Percentiles rank a stretch among this genome's conserved stretches.
Evolutionary conservation across 768 basidiomycete species (phyloP).

Genomic region (Sarcodon aspratus): DNA sequence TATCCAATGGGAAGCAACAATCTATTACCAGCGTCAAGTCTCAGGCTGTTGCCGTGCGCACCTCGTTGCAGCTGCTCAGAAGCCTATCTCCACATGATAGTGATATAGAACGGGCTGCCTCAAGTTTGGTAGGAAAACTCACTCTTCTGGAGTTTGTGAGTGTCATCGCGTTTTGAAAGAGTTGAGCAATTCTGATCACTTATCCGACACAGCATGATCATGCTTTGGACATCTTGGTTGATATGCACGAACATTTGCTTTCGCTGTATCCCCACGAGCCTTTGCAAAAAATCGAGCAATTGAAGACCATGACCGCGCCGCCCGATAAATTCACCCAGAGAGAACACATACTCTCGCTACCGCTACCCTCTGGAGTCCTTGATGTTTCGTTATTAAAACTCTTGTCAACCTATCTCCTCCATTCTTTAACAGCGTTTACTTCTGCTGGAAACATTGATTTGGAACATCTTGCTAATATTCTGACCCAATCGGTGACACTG

Average conservation of each 20-base stretch:
- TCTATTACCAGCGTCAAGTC: slow-evolving; percentile 5
- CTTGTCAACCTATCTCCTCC: slow-evolving; percentile 46
- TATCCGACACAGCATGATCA: slow-evolving; percentile 34
- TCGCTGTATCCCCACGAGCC: slow-evolving; percentile 10
- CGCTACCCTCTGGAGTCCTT: slow-evolving; percentile 21
- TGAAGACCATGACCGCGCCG: neutral
- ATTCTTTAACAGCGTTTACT: slow-evolving; percentile 29
- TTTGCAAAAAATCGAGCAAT: neutral
- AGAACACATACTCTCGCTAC: slow-evolving; percentile 29
- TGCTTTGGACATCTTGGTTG: slow-evolving; percentile 32
- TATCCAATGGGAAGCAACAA: slow-evolving; percentile 12
- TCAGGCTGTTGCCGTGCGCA: neutral
- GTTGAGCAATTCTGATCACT: neutral
- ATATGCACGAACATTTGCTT: slow-evolving; percentile 34
- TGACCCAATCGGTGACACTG: slow-evolving; percentile 16
- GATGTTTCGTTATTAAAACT: slow-evolving; percentile 33
- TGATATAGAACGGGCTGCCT: slow-evolving; percentile 67
- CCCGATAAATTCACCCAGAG: slow-evolving; percentile 5
- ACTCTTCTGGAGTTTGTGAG: slow-evolving; percentile 62
- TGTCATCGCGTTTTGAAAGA: slow-evolving; percentile 3
- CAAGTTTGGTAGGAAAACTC: slow-evolving; percentile 55
- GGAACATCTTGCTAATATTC: slow-evolving; percentile 17
- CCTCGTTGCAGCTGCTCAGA: slow-evolving; percentile 20
- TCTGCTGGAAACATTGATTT: slow-evolving; percentile 5
- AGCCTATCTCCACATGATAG: slow-evolving; percentile 9